Evolutionary conservation across 306 rosid species (phyloP), one percentile per base, ranked within the genome.

Genomic region (Nissolia schottii): DNA sequence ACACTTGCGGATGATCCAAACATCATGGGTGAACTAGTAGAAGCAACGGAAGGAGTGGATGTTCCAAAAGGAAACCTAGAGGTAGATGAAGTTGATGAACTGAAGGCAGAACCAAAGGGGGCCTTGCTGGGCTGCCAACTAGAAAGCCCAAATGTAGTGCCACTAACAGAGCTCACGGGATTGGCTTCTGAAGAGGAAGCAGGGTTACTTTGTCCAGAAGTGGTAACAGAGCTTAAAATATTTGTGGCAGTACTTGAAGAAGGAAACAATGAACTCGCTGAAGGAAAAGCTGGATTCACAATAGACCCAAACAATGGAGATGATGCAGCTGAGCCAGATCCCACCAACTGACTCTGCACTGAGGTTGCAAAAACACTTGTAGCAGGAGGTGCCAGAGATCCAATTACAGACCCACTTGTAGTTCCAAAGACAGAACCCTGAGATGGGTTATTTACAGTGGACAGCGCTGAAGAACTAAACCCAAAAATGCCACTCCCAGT

Each of bases 71-170:
- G 7, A 69, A 70, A 79, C 73, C 55, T 80, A 48, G 86, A 43
- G 20, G 80, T 53, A 20, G 86, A 55, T 34, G 82, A 37, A 28
- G 89, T 49, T 0, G 87, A 57, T 13, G 86, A 67, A 76, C 51
- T 75, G 28, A 80, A 81, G 7, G 87, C 9, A 6, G 90, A 71
- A 69, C 79, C 80, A 72, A 89, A 88, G 2, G 86, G 46, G 7
- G 89, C 69, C 55, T 85, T 80, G 64, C 80, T 20, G n/a, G 87
- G 57, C 81, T 79, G 90, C 97, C 92, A 87, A 74, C 73, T 79
- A 24, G 89, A 43, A 67, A 35, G 31, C 41, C 80, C 77, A 79
- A 86, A 84, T 65, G 57, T 6, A 23, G 77, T 43, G 28, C 86
- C 81, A 73, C 79, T 80, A 66, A 75, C 71, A 41, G 91, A 81